Evolutionary conservation across 2,329 filamentous ascomycete species (phyloP), one percentile per base, ranked within the genome.

Genomic region (Xylaria sp.): DNA sequence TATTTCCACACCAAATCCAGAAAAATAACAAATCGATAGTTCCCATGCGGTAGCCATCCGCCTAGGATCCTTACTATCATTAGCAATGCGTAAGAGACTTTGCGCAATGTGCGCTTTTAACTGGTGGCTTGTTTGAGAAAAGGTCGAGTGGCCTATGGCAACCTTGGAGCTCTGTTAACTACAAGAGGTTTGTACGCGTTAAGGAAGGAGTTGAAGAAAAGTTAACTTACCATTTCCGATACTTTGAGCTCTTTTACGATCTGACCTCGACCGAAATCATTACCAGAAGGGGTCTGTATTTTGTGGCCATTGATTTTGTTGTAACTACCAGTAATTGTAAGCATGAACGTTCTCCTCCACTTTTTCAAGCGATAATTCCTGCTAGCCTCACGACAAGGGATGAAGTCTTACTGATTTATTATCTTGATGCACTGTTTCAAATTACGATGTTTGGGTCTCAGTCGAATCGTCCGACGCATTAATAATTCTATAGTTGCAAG

Each of bases 21-120:
- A 47, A 32, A 59, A 59, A 59, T 59, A 47, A 47, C 40, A 59
- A 29, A 47, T 25, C 1, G 55, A 44, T 18, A 59, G 23, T 21
- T 59, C 55, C 55, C 55, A 59, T 21, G 55, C 55, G 8, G 40
- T 23, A 6, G 55, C 40, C 16, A 29, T 8, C 12, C 40, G 23
- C 16, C 55, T 25, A 29, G 40, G 40, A 21, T 59, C 55, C n/a
- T 32, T 47, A 1, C 8, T 13, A 32, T 59, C 40, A 6, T 44
- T 32, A 13, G 55, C 40, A 21, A 47, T 47, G 18, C 3, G 23
- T 29, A 32, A 29, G 4, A 59, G 40, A 29, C 27, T 59, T 44
- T 29, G 18, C 18, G 32, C 40, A 21, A 59, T 59, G 32, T 44
- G 25, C 16, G 40, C 37, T 32, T 59, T 59, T 25, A 59, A 21